These are phyloP conservation scores for Pleurotus salmoneostramineus DNA, from an alignment of 768 basidiomycete genomes.

Conservation along the genomic window DNA sequence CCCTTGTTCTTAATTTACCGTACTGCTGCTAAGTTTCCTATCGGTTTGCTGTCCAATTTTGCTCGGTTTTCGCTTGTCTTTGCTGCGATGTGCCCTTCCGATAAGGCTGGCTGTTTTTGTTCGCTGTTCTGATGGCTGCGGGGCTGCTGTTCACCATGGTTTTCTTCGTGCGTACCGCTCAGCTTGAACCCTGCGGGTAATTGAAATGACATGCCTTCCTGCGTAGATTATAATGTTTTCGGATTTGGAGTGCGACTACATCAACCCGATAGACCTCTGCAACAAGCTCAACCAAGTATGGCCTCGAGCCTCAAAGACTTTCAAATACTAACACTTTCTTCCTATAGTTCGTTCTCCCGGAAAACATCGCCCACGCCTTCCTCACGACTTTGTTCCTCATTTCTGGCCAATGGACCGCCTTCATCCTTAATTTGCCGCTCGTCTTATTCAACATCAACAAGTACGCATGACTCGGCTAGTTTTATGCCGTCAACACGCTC, in stretches of 20 bases:
- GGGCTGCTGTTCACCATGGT: slow-evolving; percentile 97
- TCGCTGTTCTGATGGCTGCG: slow-evolving; percentile 93
- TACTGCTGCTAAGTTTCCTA: background rate
- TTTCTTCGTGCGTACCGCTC: slow-evolving; percentile 80
- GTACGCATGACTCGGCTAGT: slow-evolving; percentile 40
- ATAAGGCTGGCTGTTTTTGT: slow-evolving; percentile 94
- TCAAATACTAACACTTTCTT: background rate
- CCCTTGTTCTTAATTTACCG: slow-evolving; percentile 9
- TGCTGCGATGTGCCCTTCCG: background rate
- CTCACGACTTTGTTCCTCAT: slow-evolving; percentile 89
- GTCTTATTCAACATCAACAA: slow-evolving; percentile 92
- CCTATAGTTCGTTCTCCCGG: slow-evolving; percentile 89
- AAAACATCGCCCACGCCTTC: slow-evolving; percentile 93
- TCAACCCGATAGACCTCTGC: slow-evolving; percentile 99
- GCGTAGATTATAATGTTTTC: slow-evolving; percentile 99
- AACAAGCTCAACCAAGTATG: slow-evolving; percentile 96
- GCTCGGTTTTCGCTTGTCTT: background rate
- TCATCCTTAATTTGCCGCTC: slow-evolving; percentile 86
- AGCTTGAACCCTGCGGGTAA: background rate
- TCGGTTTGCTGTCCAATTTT: background rate
- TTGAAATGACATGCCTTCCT: background rate
- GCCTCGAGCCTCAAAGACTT: background rate
- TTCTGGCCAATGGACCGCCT: slow-evolving; percentile 92
- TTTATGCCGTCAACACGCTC: slow-evolving; percentile 1
- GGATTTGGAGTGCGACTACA: slow-evolving; percentile 98